These are phyloP conservation scores for Talaromyces trachyspermus DNA, from an alignment of 495 filamentous ascomycete species.

Conservation along the genomic window DNA sequence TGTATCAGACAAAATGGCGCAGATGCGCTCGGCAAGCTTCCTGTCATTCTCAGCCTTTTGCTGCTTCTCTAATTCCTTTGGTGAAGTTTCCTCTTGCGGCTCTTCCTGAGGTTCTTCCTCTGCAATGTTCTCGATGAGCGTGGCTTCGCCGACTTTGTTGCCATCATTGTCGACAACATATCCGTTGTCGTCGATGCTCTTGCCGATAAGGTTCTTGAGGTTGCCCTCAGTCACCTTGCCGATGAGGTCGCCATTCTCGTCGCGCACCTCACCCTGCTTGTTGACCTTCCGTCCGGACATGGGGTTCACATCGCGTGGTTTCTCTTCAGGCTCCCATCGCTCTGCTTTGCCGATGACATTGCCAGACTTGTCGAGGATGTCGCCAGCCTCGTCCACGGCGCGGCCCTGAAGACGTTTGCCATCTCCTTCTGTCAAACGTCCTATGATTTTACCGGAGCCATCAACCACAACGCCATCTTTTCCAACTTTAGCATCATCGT, in stretches of 20 bases:
- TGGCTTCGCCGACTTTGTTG: constrained; percentile 62
- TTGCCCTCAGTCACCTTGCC: constrained; percentile 66
- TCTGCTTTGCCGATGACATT: constrained; percentile 69
- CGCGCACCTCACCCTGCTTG: constrained; percentile 66
- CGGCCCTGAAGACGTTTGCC: constrained; percentile 57
- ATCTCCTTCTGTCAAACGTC: constrained; percentile 60
- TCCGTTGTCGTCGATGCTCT: constrained; percentile 70
- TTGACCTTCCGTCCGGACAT: constrained; percentile 72
- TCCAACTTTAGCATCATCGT: constrained; percentile 53
- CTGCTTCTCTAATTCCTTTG: constrained; percentile 38
- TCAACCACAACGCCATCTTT: constrained; percentile 66
- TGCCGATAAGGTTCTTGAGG: constrained; percentile 56
- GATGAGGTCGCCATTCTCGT: constrained; percentile 66
- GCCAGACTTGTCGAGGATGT: constrained; percentile 65
- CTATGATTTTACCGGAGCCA: constrained; percentile 52
- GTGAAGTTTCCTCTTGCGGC: constrained; percentile 5
- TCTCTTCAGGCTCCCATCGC: constrained; percentile 62
- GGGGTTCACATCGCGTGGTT: constrained; percentile 48
- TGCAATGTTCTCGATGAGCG: constrained; percentile 59
- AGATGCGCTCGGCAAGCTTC: constrained; percentile 67
- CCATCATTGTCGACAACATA: constrained; percentile 70
- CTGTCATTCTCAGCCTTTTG: constrained; percentile 49
- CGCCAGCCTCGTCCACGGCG: constrained; percentile 69
- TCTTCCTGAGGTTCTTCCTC: constrained; percentile 15
- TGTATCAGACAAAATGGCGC: constrained; percentile 60